Percentiles rank a stretch among this genome's conserved stretches.
Evolutionary conservation across 805 yeast genomes (phyloP).

Genomic region (Pichia scutulata): DNA sequence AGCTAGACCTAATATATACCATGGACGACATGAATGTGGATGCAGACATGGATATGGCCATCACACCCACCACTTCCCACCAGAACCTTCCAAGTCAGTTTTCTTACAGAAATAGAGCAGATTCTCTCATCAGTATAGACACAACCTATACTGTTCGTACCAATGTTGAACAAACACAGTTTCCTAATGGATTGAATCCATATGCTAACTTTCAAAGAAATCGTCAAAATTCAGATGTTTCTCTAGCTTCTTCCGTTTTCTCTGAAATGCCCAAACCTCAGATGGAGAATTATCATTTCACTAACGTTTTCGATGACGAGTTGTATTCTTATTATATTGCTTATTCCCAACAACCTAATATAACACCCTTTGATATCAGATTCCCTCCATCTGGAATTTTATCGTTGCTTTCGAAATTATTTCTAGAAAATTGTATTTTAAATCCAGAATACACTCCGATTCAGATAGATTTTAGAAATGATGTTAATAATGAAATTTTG

Average conservation of each 20-base stretch:
- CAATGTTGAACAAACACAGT: slow-evolving; percentile 2
- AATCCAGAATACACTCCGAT: slow-evolving; percentile 10
- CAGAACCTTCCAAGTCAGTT: background rate
- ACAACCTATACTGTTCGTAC: slow-evolving; percentile 5
- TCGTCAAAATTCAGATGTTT: slow-evolving; percentile 15
- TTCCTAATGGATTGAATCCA: background rate
- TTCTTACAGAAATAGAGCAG: slow-evolving; percentile 8
- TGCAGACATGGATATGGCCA: background rate
- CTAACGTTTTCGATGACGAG: slow-evolving; percentile 36
- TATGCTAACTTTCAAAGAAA: slow-evolving; percentile 2
- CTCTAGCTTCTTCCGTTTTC: slow-evolving; percentile 18
- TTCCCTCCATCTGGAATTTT: slow-evolving; percentile 65
- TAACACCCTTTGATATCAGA: slow-evolving; percentile 58
- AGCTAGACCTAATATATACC: too few species aligned
- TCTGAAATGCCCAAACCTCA: slow-evolving; percentile 12
- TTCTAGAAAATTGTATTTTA: slow-evolving; percentile 29
- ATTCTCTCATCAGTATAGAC: slow-evolving; percentile 8
- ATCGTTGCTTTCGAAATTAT: slow-evolving; percentile 50
- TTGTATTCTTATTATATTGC: slow-evolving; percentile 40
- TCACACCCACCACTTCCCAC: slow-evolving; percentile 1
- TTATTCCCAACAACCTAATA: slow-evolving; percentile 48
- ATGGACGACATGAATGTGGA: background rate
- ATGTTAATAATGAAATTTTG: slow-evolving; percentile 24
- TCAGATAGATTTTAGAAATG: slow-evolving; percentile 20
- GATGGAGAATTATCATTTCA: slow-evolving; percentile 23